phyloP scores from a whole-genome alignment of 257 asterid species.

The Ajuga chamaepitys region DNA sequence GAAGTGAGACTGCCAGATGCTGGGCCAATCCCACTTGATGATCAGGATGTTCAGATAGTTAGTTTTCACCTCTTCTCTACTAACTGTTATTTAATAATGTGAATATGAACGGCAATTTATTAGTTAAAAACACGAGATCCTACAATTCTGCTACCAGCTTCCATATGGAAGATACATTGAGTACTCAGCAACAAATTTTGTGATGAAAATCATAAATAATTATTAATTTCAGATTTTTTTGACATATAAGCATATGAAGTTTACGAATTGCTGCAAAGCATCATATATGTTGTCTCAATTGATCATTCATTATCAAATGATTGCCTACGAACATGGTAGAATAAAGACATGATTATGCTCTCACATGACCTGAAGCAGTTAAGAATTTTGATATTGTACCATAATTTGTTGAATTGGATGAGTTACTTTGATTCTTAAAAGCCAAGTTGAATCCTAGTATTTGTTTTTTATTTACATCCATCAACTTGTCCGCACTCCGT shows the following conservation, averaged over 20 bases:
- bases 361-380: neutral
- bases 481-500: neutral
- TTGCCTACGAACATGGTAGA: slow-evolving; percentile 4
- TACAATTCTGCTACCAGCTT: neutral
- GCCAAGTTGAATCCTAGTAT: neutral
- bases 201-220: neutral
- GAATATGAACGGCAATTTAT: slow-evolving; percentile 1
- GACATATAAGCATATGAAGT: neutral
- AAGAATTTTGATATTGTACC: neutral
- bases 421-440: neutral
- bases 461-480: neutral
- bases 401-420: slow-evolving; percentile 1
- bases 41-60: slow-evolving; percentile 84
- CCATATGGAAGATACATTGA: neutral
- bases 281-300: neutral
- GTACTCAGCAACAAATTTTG: too few species aligned
- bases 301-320: neutral
- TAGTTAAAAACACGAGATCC: neutral
- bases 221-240: neutral
- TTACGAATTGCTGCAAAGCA: neutral
- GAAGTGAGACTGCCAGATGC: slow-evolving; percentile 79
- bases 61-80: slow-evolving; percentile 27
- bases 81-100: neutral
- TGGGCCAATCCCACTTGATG: slow-evolving; percentile 72
- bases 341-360: neutral